These are phyloP conservation scores for Platanthera zijinensis DNA, from an alignment of 106 monocot species.

Conservation along the genomic window DNA sequence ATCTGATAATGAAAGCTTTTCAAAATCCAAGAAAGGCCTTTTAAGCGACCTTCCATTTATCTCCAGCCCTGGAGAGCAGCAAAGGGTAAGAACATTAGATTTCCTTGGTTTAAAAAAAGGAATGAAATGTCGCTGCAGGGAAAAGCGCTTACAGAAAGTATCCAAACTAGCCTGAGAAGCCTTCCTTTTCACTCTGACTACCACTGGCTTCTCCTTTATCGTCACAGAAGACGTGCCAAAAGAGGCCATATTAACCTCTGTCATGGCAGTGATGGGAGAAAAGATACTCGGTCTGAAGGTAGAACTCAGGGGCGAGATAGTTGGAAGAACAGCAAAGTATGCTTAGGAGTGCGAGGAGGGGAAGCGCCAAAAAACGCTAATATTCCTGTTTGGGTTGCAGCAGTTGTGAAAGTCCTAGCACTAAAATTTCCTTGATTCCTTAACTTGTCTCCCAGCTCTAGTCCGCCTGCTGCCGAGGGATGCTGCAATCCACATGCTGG, in stretches of 20 bases:
- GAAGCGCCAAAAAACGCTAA: no score
- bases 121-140: not conserved
- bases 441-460: no score
- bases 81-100: not conserved
- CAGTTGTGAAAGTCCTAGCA: no score
- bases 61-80: constrained; percentile 44
- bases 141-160: constrained; percentile 46
- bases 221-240: constrained; percentile 2
- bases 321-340: not conserved
- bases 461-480: no score
- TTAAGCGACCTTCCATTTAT: constrained; percentile 61
- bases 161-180: constrained; percentile 40
- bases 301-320: not conserved
- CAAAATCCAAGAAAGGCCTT: constrained; percentile 33
- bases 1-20: constrained; percentile 33
- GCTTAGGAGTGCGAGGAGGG: no score
- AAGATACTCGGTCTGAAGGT: not conserved
- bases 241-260: constrained; percentile 5
- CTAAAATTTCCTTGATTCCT: no score
- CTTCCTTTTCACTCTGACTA: constrained; percentile 79
- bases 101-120: not conserved
- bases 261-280: not conserved
- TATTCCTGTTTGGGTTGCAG: no score
- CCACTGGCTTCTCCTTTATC: constrained; percentile 38
- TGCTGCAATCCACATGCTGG: no score